Evolutionary conservation across 306 rosid species (phyloP), one percentile per base, ranked within the genome.

Genomic region (Cajanus cajan): DNA sequence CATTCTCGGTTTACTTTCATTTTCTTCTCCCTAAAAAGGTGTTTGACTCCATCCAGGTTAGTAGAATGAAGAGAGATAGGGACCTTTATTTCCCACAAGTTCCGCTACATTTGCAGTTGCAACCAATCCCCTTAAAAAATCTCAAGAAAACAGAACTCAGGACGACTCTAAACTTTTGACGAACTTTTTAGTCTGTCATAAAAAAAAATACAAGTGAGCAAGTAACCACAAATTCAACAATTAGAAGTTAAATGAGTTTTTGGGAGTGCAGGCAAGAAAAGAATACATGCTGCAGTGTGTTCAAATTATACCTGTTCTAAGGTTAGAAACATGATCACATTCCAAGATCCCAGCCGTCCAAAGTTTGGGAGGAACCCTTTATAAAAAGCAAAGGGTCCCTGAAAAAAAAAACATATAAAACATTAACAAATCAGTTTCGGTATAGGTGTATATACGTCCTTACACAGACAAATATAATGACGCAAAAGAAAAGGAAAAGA

Each of bases 271-370:
- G 36, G 67, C 61, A 61, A 73, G 64, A 74, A 66, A 7, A 66
- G 7, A 54, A 62, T 16, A 44, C 55, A 59, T 10, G 24, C 24
- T 47, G 68, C 47, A 70, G 37, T 18, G 9, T n/a, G n/a, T 68
- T 55, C 16, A 77, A 66, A 2, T 47, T 79, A 68, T 85, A 95
- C 99, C 98, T 95, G 99, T 78, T 95, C 99, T 65, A 95, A 80
- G 41, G 99, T 93, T 78, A 95, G 91, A 82, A 95, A 95, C 99
- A 95, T 95, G 87, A 95, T 90, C 86, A 95, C 99, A 39, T 95
- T 95, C 99, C 99, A 95, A 7, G 99, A 92, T 87, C 99, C 99
- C 19, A 95, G 89, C 82, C 99, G 90, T 65, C 99, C 98, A 74
- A 91, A 95, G 80, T 93, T 93, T 28, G 99, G 98, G 62, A 95